A percentile compares a stretch with the other conserved stretches of the same genome.
Evolutionary conservation across 23 red algal species (phyloP).

Genomic region (Gracilaria domingensis): DNA sequence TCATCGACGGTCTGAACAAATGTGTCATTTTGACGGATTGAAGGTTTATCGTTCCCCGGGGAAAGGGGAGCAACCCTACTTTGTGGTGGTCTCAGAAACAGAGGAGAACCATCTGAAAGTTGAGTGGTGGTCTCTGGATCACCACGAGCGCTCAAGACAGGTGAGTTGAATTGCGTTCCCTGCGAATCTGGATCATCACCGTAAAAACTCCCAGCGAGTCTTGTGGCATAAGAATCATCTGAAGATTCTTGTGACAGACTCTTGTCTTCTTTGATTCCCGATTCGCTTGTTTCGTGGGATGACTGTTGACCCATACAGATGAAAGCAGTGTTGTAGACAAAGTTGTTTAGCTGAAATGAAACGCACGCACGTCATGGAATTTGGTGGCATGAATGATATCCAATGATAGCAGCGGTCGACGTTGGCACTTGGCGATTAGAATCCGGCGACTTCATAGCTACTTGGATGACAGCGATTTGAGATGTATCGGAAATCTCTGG

Average conservation of each 20-base stretch:
- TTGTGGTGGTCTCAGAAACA: not conserved
- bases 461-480: not conserved
- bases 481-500: no score
- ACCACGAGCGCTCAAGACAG: not conserved
- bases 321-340: not conserved
- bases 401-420: not conserved
- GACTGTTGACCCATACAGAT: conserved; percentile 26
- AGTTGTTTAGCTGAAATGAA: not conserved
- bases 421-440: not conserved
- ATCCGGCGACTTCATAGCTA: not conserved
- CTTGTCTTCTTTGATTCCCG: not conserved
- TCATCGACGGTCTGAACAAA: not conserved
- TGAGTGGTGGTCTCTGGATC: not conserved
- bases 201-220: conserved; percentile 1
- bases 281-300: conserved; percentile 4
- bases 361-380: conserved; percentile 6
- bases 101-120: not conserved
- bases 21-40: not conserved
- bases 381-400: not conserved
- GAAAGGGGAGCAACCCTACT: conserved; percentile 9
- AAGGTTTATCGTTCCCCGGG: not conserved
- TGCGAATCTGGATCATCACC: not conserved
- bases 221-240: conserved; percentile 29
- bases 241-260: conserved; percentile 18
- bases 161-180: not conserved